Evolutionary conservation across 2,329 filamentous ascomycete genomes (phyloP).

Genomic region (Alternaria longipes): DNA sequence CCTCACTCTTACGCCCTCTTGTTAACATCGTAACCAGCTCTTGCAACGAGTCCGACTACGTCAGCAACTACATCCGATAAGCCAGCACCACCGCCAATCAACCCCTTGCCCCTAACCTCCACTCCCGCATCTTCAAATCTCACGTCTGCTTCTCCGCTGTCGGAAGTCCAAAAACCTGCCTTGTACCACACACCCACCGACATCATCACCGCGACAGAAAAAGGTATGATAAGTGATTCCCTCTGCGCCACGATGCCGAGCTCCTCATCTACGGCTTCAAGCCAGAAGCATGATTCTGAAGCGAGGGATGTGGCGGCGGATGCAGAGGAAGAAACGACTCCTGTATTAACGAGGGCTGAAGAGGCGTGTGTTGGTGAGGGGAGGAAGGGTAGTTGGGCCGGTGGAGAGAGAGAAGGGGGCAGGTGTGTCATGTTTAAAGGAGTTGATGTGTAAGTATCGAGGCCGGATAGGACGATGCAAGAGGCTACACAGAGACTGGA

Average conservation of each 20-base stretch:
- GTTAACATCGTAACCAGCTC: background rate
- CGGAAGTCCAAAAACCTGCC: background rate
- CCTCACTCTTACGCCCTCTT: background rate
- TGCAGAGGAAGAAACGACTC: too few relatives aligned
- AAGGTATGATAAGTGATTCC: conserved; percentile 27
- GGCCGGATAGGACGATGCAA: background rate
- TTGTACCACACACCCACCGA: conserved; percentile 3
- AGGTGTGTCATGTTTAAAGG: conserved; percentile 36
- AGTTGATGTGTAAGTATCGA: conserved; percentile 18
- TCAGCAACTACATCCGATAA: background rate
- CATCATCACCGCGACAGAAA: conserved; percentile 35
- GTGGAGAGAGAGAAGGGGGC: conserved; percentile 6
- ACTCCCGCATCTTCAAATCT: too few relatives aligned
- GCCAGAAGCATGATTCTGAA: background rate
- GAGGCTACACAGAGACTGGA: background rate
- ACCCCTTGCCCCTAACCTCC: background rate
- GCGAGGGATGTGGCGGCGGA: background rate
- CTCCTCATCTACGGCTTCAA: background rate
- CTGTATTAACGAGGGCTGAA: conserved; percentile 16
- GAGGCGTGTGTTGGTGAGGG: conserved; percentile 18
- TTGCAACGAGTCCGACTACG: background rate
- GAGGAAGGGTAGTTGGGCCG: conserved; percentile 6
- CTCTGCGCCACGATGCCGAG: conserved; percentile 12
- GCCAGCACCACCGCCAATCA: background rate
- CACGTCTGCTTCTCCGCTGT: background rate